Evolutionary conservation across 2,329 filamentous ascomycete species (phyloP).

Genomic region (Emergomyces pasteurianus): DNA sequence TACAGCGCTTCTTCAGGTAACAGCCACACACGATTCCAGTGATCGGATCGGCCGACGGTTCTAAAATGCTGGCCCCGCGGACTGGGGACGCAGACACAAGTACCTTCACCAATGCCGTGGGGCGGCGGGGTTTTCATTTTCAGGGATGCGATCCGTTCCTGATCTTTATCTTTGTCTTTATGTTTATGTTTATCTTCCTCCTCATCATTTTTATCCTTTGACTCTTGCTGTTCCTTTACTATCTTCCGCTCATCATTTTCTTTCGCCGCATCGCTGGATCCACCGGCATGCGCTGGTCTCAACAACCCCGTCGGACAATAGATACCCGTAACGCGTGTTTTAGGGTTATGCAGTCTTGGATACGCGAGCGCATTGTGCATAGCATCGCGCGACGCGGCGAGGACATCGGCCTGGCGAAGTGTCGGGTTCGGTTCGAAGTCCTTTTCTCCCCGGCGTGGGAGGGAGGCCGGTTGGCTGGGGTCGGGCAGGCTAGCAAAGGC

Average conservation of each 20-base stretch:
- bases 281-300: constrained; percentile 11
- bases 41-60: constrained; percentile 61
- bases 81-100: constrained; percentile 54
- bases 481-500: constrained; percentile 16
- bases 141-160: not conserved
- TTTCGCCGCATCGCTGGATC: not conserved
- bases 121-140: not conserved
- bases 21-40: constrained; percentile 61
- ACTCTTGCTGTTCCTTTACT: not conserved
- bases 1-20: constrained; percentile 87
- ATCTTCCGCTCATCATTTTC: not conserved
- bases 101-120: constrained; percentile 18
- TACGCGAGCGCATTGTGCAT: constrained; percentile 80
- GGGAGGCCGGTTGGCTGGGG: constrained; percentile 28
- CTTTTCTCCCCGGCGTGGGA: constrained; percentile 87
- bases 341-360: constrained; percentile 60
- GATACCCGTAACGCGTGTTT: constrained; percentile 55
- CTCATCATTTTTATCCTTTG: not conserved
- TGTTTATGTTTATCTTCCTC: constrained; percentile 11
- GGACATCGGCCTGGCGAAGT: constrained; percentile 60
- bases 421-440: constrained; percentile 95
- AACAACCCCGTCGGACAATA: constrained; percentile 55
- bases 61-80: constrained; percentile 61
- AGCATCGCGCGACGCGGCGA: constrained; percentile 70
- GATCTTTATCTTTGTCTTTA: constrained; percentile 9